Base-by-base conservation (phyloP, 2,329 filamentous ascomycete genomes). In the Talaromyces sp. region DNA sequence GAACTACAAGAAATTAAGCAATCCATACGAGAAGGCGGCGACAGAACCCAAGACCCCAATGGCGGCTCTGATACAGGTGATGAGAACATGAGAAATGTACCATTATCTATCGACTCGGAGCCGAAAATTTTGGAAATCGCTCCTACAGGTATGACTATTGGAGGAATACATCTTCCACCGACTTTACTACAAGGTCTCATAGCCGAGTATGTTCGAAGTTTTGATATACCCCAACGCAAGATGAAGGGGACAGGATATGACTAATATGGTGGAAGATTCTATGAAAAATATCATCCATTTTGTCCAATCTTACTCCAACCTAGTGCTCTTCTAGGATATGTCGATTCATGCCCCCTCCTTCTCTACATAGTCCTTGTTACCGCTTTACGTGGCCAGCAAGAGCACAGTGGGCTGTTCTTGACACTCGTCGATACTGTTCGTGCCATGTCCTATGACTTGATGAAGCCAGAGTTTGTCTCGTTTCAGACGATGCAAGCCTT, bases 351-450 rank as follows among this genome's bases (percentile, higher is more conserved):
- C 48, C 53, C 43, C 10, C 17, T 63, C 11, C 61, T 63, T 11
- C 59, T 63, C 32, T 56, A 46, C 35, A 61, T 56, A 52, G 56
- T 63, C 6, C 57, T 63, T 38, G 27, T 61, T 12, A 63, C 41
- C 24, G 56, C 56, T 38, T 11, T 59, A 29, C 52, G 59, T 35
- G 48, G 31, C 19, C 57, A 55, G 8, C 29, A 41, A 38, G 61
- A 54, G 7, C 10, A 57, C 6, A 46, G 21, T 27, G 9, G 29
- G 10, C n/a, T 43, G 3, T 63, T 54, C 12, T 54, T 38, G 19
- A 19, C 32, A 48, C 31, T 60, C 1, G 48, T 50, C 3, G 48
- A 57, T 8, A 50, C 46, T 8, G 54, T 60, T 24, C 53, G 29
- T 11, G 41, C 17, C 19, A 61, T 54, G 61, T 57, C 52, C 7